Conservation (phyloP, 2,329 filamentous ascomycete species). For the Neurospora crassa region DNA sequence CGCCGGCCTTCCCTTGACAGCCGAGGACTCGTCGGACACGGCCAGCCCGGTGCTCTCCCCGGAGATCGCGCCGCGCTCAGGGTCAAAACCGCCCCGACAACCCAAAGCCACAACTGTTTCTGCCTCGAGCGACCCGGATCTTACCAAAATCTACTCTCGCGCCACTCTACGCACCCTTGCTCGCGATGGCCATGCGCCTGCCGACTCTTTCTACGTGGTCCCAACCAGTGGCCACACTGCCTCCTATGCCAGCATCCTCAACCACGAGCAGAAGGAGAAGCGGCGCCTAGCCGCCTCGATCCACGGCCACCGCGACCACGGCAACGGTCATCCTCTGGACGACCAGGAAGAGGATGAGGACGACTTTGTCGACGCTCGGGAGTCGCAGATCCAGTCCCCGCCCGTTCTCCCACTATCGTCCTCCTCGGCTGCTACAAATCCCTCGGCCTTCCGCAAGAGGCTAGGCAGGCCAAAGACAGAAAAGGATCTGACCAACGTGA, state of each 20-base stretch:
- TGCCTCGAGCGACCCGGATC: constrained; percentile 54
- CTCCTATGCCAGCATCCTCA: constrained; percentile 85
- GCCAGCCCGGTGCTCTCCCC: constrained; percentile 28
- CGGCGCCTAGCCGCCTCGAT: constrained; percentile 45
- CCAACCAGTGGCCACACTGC: constrained; percentile 85
- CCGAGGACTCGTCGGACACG: constrained; percentile 33
- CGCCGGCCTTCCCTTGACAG: constrained; percentile 72
- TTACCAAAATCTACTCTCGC: constrained; percentile 74
- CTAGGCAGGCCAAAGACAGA: constrained; percentile 9
- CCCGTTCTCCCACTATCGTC: constrained; percentile 17
- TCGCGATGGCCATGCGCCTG: constrained; percentile 54
- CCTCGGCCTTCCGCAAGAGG: constrained; percentile 9
- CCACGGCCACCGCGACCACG: constrained; percentile 31
- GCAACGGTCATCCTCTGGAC: neutral
- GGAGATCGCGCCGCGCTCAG: constrained; percentile 26
- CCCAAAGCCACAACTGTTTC: constrained; percentile 1
- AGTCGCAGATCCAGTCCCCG: constrained; percentile 38
- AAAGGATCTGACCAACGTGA: constrained; percentile 49
- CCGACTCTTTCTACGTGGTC: constrained; percentile 88
- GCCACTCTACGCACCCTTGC: constrained; percentile 73
- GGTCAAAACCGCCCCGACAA: constrained; percentile 19
- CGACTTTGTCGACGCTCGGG: constrained; percentile 81
- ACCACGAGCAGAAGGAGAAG: constrained; percentile 57
- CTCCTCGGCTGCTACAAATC: constrained; percentile 26
- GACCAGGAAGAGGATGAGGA: constrained; percentile 60